phyloP scores from a whole-genome alignment of 2,329 filamentous ascomycete genomes.

The Shiraia sp. region DNA sequence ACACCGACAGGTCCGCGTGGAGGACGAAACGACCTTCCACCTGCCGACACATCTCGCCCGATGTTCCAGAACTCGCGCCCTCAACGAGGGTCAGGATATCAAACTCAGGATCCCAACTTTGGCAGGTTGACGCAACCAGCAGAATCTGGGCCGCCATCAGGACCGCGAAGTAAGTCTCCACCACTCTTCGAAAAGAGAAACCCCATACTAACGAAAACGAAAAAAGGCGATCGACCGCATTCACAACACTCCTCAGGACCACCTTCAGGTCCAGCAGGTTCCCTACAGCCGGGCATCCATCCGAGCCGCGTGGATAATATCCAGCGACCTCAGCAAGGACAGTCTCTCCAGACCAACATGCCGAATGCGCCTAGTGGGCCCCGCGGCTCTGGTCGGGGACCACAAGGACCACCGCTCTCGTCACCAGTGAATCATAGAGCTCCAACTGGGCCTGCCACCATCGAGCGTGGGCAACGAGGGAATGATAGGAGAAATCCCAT shows the following conservation, averaged over 20 bases:
- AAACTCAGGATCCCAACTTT: constrained; percentile 52
- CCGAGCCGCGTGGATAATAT: constrained; percentile 56
- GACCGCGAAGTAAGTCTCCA: constrained; percentile 55
- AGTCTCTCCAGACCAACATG: constrained; percentile 39
- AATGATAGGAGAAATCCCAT: constrained; percentile 25
- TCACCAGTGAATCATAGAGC: constrained; percentile 35
- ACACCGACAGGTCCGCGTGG: constrained; percentile 59
- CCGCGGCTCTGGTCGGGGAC: constrained; percentile 30
- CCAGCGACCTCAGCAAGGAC: constrained; percentile 31
- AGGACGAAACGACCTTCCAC: constrained; percentile 41
- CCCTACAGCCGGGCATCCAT: constrained; percentile 54
- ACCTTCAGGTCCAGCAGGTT: constrained; percentile 34
- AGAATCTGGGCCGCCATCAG: constrained; percentile 57
- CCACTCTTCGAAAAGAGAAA: no score
- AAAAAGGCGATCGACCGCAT: constrained; percentile 31
- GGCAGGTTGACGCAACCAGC: constrained; percentile 53
- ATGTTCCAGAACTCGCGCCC: constrained; percentile 43
- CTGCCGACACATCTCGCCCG: constrained; percentile 42
- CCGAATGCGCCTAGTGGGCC: constrained; percentile 41
- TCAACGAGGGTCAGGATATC: constrained; percentile 40
- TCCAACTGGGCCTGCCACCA: constrained; percentile 40
- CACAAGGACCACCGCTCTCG: constrained; percentile 28
- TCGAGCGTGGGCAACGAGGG: constrained; percentile 30
- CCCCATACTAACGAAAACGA: neutral
- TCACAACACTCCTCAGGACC: constrained; percentile 34